Evolutionary conservation across 805 yeast genomes (phyloP), one percentile per base, ranked within the genome.

Genomic region (Blastobotrys robertii): DNA sequence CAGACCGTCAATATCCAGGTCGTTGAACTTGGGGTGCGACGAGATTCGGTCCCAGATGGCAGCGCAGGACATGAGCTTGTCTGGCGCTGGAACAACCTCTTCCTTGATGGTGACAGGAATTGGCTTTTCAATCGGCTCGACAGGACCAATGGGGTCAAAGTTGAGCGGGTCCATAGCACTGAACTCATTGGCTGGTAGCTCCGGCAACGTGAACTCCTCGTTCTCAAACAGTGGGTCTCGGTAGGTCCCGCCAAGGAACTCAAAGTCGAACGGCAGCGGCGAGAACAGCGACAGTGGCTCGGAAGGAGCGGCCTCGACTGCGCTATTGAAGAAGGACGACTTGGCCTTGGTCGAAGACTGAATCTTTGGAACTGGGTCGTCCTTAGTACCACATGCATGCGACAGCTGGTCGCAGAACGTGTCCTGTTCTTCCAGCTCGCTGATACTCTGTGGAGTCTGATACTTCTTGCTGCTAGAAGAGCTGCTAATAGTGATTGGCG

Each of bases 11-110:
- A 92, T 88, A 62, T 92, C 98, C 42, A 92, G 70, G 46, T 88
- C 96, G 4, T 92, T 78, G 62, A 88, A 92, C 58, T 82, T 77
- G 30, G 98, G 97, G 69, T 92, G 97, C 15, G 92, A 64, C 1
- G 96, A 84, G 32, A 92, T 82, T 57, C 97, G 74, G 62, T 90
- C 97, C 98, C 98, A 92, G 11, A 90, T 81, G 52, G 87, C 96
- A 0, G 94, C 76, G 63, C 98, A 92, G 56, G 77, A 77, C 64
- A 83, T 64, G 52, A 60, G 50, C 31, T 53, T 48, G 14, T 49
- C 43, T 6, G 50, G 47, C 2, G 55, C 59, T 3, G 66, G 65
- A 15, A 62, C 63, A 7, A 52, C 48, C 14, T 59, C 64, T 16
- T 37, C 40, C 11, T 33, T 25, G 29, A n/a, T 19, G 33, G 30